Percentiles rank a stretch among this genome's conserved stretches.
phyloP scores from a whole-genome alignment of 805 yeast species.

The Brettanomyces sp. region DNA sequence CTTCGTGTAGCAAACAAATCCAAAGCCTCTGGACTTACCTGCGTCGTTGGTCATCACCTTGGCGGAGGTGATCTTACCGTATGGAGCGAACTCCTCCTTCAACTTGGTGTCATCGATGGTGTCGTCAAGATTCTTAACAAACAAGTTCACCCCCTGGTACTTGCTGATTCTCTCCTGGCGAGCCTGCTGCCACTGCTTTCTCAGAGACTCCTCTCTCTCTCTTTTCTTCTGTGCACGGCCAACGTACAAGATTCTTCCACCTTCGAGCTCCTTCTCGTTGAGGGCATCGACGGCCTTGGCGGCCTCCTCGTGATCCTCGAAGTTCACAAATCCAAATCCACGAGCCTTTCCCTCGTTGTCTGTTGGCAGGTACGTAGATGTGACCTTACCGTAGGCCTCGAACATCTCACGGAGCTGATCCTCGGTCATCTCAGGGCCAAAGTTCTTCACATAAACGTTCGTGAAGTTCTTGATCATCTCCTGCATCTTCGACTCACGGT shows the following conservation, averaged over 20 bases:
- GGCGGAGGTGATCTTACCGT: constrained; percentile 91
- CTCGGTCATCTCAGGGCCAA: constrained; percentile 59
- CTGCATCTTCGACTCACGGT: constrained; percentile 88
- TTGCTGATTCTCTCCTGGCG: constrained; percentile 86
- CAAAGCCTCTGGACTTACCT: constrained; percentile 96
- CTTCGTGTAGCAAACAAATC: constrained; percentile 93
- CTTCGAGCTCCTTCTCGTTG: constrained; percentile 78
- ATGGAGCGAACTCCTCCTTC: constrained; percentile 85
- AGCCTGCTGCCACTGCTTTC: constrained; percentile 86
- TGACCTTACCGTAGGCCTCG: constrained; percentile 63
- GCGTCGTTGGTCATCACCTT: constrained; percentile 92
- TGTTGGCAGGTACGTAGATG: constrained; percentile 72
- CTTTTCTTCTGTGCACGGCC: constrained; percentile 99
- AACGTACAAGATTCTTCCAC: constrained; percentile 84
- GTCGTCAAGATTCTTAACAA: constrained; percentile 94
- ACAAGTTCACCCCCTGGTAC: constrained; percentile 96
- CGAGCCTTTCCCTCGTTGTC: constrained; percentile 83
- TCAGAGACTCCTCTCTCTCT: constrained; percentile 94
- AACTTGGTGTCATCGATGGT: constrained; percentile 83
- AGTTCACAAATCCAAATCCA: constrained; percentile 96
- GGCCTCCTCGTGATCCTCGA: constrained; percentile 79
- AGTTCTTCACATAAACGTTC: constrained; percentile 90
- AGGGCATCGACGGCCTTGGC: constrained; percentile 84
- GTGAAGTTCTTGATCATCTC: constrained; percentile 89
- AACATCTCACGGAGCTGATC: constrained; percentile 69